Conservation (phyloP, 192 early-diverging fungal species). For the Podila verticillata region DNA sequence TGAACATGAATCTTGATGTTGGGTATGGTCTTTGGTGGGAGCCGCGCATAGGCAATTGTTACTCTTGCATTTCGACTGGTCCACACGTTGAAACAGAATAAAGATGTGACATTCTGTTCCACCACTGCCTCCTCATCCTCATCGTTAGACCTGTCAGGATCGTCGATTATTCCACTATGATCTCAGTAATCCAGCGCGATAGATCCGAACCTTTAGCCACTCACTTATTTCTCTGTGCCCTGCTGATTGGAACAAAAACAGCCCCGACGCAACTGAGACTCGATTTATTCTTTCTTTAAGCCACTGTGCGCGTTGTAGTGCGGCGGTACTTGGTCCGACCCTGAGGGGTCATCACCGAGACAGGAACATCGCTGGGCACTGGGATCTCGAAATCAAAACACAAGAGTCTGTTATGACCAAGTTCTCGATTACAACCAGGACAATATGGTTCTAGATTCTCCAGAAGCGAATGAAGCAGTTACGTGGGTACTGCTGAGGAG, state of each 20-base stretch:
- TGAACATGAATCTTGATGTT: background rate
- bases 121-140: background rate
- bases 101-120: conserved; percentile 5
- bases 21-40: conserved; percentile 6
- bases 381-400: conserved; percentile 17
- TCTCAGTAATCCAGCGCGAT: conserved; percentile 2
- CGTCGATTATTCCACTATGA: too few relatives aligned
- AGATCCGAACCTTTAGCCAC: background rate
- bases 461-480: background rate
- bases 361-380: conserved; percentile 12
- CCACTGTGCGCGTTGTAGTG: conserved; percentile 3
- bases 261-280: background rate
- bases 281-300: background rate
- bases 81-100: conserved; percentile 6
- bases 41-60: conserved; percentile 7
- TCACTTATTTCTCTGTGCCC: background rate
- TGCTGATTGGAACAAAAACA: background rate
- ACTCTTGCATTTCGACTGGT: conserved; percentile 3
- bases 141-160: background rate
- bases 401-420: conserved; percentile 4
- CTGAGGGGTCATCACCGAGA: conserved; percentile 16
- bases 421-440: background rate
- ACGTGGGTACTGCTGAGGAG: too few relatives aligned
- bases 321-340: conserved; percentile 15
- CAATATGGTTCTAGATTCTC: background rate